Percentiles rank a stretch among this genome's conserved stretches.
These are phyloP conservation scores for Firmiana major DNA, from an alignment of 345 rosid species.

Conservation along the genomic window DNA sequence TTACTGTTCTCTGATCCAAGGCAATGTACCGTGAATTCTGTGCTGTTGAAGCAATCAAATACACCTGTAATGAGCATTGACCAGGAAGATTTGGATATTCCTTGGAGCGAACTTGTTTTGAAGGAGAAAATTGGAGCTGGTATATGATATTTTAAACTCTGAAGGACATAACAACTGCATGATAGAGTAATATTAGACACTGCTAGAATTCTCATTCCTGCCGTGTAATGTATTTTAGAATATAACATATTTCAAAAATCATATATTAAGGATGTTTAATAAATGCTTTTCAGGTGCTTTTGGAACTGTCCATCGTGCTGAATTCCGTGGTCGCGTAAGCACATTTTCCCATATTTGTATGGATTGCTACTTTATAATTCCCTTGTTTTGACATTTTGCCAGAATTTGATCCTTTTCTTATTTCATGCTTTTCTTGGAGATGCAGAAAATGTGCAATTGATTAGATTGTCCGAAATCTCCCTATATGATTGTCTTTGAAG, in stretches of 20 bases:
- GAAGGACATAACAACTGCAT: slow-evolving; percentile 5
- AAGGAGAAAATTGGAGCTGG: slow-evolving; percentile 56
- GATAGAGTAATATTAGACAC: not conserved
- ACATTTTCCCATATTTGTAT: not conserved
- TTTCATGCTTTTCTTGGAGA: not conserved
- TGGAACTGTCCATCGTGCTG: slow-evolving; percentile 53
- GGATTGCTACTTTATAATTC: not conserved
- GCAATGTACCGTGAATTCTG: slow-evolving; percentile 7
- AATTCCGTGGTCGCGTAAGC: slow-evolving; percentile 49
- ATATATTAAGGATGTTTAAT: slow-evolving; percentile 6
- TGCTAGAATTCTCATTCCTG: not conserved
- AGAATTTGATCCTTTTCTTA: not conserved
- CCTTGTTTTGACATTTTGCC: not conserved
- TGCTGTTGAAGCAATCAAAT: slow-evolving; percentile 9
- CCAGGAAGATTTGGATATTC: slow-evolving; percentile 40
- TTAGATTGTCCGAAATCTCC: not conserved
- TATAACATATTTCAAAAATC: slow-evolving; percentile 9
- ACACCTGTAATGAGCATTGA: slow-evolving; percentile 19
- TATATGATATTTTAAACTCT: slow-evolving; percentile 15
- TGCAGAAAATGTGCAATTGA: not conserved
- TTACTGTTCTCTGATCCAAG: slow-evolving; percentile 18
- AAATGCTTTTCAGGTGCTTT: slow-evolving; percentile 45
- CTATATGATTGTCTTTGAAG: not conserved
- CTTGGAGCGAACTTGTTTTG: slow-evolving; percentile 46
- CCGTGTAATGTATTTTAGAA: not conserved